A percentile compares a stretch with the other conserved stretches of the same genome.
Evolutionary conservation across 805 yeast species (phyloP).

Genomic region (Kazachstania africana): DNA sequence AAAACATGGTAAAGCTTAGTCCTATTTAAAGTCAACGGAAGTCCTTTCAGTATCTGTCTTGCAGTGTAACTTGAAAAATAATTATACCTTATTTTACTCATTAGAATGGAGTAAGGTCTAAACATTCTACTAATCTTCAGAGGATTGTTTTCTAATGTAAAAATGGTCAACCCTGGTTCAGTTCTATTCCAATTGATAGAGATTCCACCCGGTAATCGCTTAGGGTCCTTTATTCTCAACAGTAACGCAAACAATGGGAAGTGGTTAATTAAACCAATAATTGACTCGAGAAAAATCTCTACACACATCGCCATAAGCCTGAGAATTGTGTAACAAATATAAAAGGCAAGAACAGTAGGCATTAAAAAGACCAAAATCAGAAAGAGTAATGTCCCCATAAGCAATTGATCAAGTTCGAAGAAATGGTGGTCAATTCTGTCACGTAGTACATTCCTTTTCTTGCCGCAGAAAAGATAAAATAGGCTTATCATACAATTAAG

Average conservation of each 20-base stretch:
- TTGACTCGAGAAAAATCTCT: slow-evolving; percentile 44
- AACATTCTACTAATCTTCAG: slow-evolving; percentile 35
- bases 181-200: slow-evolving; percentile 5
- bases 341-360: slow-evolving; percentile 84
- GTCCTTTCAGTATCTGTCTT: slow-evolving; percentile 33
- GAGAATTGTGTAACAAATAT: slow-evolving; percentile 54
- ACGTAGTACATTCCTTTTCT: slow-evolving; percentile 72
- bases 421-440: slow-evolving; percentile 76
- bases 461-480: slow-evolving; percentile 79
- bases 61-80: slow-evolving; percentile 34
- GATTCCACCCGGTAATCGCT: slow-evolving; percentile 54
- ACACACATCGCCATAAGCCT: slow-evolving; percentile 39
- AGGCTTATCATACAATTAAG: slow-evolving; percentile 55
- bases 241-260: slow-evolving; percentile 78
- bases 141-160: slow-evolving; percentile 34
- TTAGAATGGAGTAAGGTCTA: slow-evolving; percentile 34
- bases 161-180: slow-evolving; percentile 6
- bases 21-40: slow-evolving; percentile 34
- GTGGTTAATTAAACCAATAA: slow-evolving; percentile 60
- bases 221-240: slow-evolving; percentile 68
- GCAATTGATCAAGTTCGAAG: slow-evolving; percentile 75
- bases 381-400: slow-evolving; percentile 81
- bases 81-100: slow-evolving; percentile 29
- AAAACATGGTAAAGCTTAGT: slow-evolving; percentile 37
- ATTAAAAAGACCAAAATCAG: slow-evolving; percentile 64